Base-by-base conservation (phyloP, 1,139 yeast species). In the Yueomyces sp. region DNA sequence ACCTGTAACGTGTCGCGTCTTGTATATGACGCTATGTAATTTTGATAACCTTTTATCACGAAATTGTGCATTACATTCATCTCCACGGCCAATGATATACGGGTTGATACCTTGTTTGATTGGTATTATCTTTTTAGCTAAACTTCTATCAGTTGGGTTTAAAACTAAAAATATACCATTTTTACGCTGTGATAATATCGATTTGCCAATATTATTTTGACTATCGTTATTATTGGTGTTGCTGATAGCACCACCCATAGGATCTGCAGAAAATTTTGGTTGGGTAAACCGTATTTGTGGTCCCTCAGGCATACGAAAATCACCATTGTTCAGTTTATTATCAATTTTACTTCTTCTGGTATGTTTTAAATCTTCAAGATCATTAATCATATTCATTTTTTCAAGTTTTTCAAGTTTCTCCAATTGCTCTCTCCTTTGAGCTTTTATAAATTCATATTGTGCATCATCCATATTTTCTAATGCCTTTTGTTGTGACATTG, bases 21-120 rank as follows among this genome's bases (percentile, higher is more conserved):
- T 75, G 43, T 70, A 57, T 12, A 91, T 65, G 36, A 79, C 67
- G 57, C 96, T 87, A 59, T 91, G 97, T 3, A 81, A 70, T 49
- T 86, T 83, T 2, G 96, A 87, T 53, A 89, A 72, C 41, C 96
- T 66, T 51, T 74, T 81, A 53, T 87, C 96, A 36, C 72, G 67
- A 12, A 86, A 73, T 39, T 65, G 67, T 27, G 71, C 68, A 52
- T 80, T 77, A 46, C 83, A 76, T 1, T 74, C 69, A 41, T 74
- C 78, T 9, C 73, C 70, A 39, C 93, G 62, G 0, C 93, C 93
- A 42, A 82, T 70, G 39, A 77, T 67, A 55, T 74, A 80, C 3
- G 81, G 78, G 40, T 73, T 75, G 11, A 69, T 68, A 12, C 83
- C 82, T 52, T 79, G 86, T 38, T 74, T 71, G 11, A 87, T 67